Evolutionary conservation across 139 green algal species (phyloP), one percentile per base, ranked within the genome.

Genomic region (Dunaliella primolecta): DNA sequence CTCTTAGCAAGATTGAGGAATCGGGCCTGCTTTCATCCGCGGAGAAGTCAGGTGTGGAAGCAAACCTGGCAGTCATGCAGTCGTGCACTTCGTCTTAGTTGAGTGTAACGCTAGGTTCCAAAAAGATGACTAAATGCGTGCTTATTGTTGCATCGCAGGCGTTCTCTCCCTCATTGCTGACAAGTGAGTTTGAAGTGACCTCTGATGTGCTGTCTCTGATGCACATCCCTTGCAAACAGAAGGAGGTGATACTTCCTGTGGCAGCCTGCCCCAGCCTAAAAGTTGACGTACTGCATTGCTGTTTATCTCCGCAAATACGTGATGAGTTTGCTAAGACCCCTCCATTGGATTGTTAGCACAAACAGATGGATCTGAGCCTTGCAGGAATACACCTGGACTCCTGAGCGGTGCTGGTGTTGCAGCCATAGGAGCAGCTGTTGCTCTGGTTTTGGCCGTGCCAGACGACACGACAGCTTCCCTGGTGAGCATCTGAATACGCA

Each of bases 1-100:
- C 91, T 11, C 88, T 96, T 20, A 91, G 88, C 76, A 92, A 91
- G 81, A 96, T 96, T 76, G 93, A 96, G 89, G 80, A 93, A 86
- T 79, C 84, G 11, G 93, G 93, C 27, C 87, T 96, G 57, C 91
- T 96, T 24, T 92, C 90, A 36, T 93, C 91, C 55, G 91, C 89
- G 27, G 91, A 94, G 89, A 90, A 93, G 81, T 79, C 85, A 11
- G 91, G 91, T n/a, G 56, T 92, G 46, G n/a, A n/a, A n/a, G n/a
- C n/a, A n/a, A n/a, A n/a, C n/a, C n/a, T n/a, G n/a, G n/a, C n/a
- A n/a, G n/a, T n/a, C n/a, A n/a, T n/a, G n/a, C n/a, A n/a, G n/a
- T n/a, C n/a, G n/a, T n/a, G n/a, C n/a, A n/a, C n/a, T n/a, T n/a
- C n/a, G n/a, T n/a, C n/a, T n/a, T n/a, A n/a, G n/a, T n/a, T n/a